Evolutionary conservation across 345 rosid genomes (phyloP), one percentile per base, ranked within the genome.

Genomic region (Brassica incana): DNA sequence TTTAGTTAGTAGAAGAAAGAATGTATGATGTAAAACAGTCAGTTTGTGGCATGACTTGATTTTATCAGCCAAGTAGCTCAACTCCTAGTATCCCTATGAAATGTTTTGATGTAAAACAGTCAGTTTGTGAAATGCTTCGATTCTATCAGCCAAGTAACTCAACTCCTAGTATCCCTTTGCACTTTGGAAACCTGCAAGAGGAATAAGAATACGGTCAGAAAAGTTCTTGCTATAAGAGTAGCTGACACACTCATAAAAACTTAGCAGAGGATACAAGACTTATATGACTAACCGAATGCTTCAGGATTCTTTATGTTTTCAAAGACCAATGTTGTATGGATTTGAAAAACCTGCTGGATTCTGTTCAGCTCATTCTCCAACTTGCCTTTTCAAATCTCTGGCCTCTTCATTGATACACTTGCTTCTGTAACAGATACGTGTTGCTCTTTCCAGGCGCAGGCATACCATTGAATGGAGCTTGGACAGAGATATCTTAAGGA

Each of bases 391-490:
- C 83, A 88, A 88, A 14, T 84, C 82, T 77, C 69, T 43, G 18
- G 89, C 88, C 59, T 88, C 82, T 82, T 85, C 56, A 14, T 48
- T 65, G 6, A 77, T 61, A 33, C 91, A 87, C 6, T 70, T 80
- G 67, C 85, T 74, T 30, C 85, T 78, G 3, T 30, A 61, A 43
- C 72, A 77, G 40, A 87, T 60, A 35, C 78, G 79, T 54, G 83
- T 80, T 14, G 90, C 65, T 83, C 91, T 83, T 74, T 91, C 92
- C 79, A 91, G 66, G 38, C 92, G 93, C 75, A 85, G 72, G 76
- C 90, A 90, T 48, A 93, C 92, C 83, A 88, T 81, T 1, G 89
- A 91, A 72, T 84, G 90, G 78, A 91, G 82, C 62, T 88, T 90
- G 0, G 61, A 27, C 65, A 90, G 59, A 16, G 82, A 56, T 16